These are phyloP conservation scores for Aegilops umbellulata DNA, from an alignment of 176 grass and related monocot species.

Conservation along the genomic window DNA sequence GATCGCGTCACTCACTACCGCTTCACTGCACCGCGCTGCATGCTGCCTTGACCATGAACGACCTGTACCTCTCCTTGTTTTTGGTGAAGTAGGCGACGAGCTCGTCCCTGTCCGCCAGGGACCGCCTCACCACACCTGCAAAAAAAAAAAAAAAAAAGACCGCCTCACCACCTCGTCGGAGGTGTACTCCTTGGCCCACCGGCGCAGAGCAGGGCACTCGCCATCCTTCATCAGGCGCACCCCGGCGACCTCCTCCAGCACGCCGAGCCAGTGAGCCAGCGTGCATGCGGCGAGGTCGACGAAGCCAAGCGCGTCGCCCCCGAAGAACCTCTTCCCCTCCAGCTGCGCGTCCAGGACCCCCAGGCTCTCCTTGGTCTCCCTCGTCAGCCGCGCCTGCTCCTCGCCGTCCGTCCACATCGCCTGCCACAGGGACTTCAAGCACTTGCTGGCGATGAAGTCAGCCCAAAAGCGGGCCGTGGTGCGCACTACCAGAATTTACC, in stretches of 20 bases:
- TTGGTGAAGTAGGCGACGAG: neutral
- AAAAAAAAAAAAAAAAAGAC: too few species aligned
- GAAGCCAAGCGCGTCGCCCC: neutral
- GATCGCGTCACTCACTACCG: neutral
- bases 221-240: neutral
- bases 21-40: neutral
- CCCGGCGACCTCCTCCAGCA: neutral
- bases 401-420: neutral
- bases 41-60: neutral
- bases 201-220: neutral
- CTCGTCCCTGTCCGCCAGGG: neutral
- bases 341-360: neutral
- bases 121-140: neutral
- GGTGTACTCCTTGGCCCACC: neutral
- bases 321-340: neutral
- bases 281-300: neutral
- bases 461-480: neutral
- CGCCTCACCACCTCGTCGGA: neutral
- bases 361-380: neutral
- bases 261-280: neutral
- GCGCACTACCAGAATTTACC: too few species aligned
- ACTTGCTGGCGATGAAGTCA: neutral
- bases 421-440: neutral
- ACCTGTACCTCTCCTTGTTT: neutral
- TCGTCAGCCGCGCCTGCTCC: neutral